Conservation (phyloP, 805 yeast genomes). For the Candida orba region DNA sequence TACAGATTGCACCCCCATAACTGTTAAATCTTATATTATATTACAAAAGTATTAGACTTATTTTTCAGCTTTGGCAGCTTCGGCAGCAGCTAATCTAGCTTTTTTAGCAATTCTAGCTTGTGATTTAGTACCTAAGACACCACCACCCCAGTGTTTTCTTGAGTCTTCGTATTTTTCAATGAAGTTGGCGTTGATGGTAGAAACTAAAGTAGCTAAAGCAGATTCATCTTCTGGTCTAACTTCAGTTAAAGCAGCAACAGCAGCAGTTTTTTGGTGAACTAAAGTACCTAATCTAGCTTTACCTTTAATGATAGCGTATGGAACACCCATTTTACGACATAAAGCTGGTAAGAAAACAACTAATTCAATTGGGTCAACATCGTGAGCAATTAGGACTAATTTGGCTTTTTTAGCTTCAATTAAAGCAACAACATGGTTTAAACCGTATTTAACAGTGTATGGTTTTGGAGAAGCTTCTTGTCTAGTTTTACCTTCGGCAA, state of each 20-base stretch:
- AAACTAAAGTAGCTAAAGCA: constrained; percentile 85
- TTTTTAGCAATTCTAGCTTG: constrained; percentile 57
- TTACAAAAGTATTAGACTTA: constrained; percentile 5
- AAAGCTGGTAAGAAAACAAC: constrained; percentile 97
- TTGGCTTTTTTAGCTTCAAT: constrained; percentile 98
- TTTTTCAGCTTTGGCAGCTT: constrained; percentile 11
- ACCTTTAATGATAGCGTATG: constrained; percentile 97
- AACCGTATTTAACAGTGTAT: constrained; percentile 94
- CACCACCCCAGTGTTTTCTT: constrained; percentile 99
- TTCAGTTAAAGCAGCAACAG: constrained; percentile 96
- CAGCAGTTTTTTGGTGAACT: constrained; percentile 95
- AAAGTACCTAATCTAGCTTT: constrained; percentile 97
- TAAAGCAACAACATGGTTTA: constrained; percentile 96
- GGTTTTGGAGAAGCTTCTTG: constrained; percentile 97
- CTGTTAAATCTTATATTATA: constrained; percentile 2
- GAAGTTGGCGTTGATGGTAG: constrained; percentile 92
- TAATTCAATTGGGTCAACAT: constrained; percentile 98
- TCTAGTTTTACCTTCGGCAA: constrained; percentile 96
- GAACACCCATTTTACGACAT: constrained; percentile 99
- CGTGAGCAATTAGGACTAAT: constrained; percentile 95
- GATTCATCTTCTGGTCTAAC: constrained; percentile 92
- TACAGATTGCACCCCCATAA: neutral
- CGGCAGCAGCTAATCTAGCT: constrained; percentile 15
- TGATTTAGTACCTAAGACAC: constrained; percentile 94
- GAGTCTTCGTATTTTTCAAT: constrained; percentile 88